Base-by-base conservation (phyloP, 2,329 filamentous ascomycete genomes). In the Proliferodiscus dingleyae region DNA sequence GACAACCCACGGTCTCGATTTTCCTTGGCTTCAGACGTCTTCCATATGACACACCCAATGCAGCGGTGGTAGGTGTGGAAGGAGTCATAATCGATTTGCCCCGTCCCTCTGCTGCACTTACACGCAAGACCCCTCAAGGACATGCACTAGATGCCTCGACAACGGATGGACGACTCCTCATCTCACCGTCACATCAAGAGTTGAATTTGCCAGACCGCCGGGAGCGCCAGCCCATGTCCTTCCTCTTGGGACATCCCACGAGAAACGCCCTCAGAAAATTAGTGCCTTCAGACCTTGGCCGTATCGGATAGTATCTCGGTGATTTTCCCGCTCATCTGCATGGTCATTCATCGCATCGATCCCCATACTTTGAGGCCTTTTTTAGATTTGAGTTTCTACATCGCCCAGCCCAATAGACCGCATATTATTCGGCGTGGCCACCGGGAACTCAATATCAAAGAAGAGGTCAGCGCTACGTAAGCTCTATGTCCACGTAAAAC, bases 271-370 rank as follows among this genome's bases (percentile, higher is more conserved):
- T 34, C 18, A 4, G 21, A 29, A 40, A 30, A 37, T 19, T 18
- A 40, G 16, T n/a, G 36, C 29, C 21, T 42, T 36, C 42, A 45
- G 11, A 37, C 34, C 37, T 36, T n/a, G 16, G 45, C 43, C 43
- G 46, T 45, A 49, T 52, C 46, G 43, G 42, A 51, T 30, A 30
- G 26, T 33, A 26, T 23, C 28, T 30, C 21, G 32, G 40, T 37
- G 26, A 51, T 49, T 44, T 28, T 42, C 43, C 42, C 46, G 45
- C 42, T 39, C 41, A 45, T 26, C 46, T 37, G 41, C 47, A 43
- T 40, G 28, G 36, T 37, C 29, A 16, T 39, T 43, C 41, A 16
- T 23, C 40, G 32, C 33, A 36, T 36, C 13, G 19, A 21, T 23
- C 19, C 36, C 19, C 19, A 11, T 5, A n/a, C 11, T 26, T 16